phyloP scores from a whole-genome alignment of 164 flowering plant species.

The Tetrastigma voinierianum region DNA sequence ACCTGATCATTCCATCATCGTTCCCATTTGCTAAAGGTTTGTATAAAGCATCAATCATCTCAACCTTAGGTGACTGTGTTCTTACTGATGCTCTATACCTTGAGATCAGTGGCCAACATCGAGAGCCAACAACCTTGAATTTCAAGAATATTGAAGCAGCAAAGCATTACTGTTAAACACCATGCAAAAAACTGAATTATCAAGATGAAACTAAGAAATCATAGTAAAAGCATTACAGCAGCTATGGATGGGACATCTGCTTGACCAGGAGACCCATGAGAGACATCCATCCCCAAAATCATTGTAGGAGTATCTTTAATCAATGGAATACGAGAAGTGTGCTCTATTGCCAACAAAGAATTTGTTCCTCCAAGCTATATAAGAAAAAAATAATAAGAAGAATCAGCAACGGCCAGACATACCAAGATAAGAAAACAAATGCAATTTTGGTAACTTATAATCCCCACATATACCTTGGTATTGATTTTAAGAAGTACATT shows the following conservation, averaged over 20 bases:
- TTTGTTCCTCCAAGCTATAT: constrained; percentile 80
- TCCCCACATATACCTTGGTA: constrained; percentile 57
- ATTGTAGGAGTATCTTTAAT: constrained; percentile 64
- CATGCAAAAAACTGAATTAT: not conserved
- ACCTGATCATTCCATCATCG: constrained; percentile 93
- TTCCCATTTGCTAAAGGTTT: constrained; percentile 47
- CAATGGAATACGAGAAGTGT: constrained; percentile 47
- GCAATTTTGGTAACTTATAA: not conserved
- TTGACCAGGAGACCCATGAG: constrained; percentile 82
- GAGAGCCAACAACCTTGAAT: constrained; percentile 80
- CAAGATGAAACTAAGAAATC: not conserved
- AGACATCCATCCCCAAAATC: constrained; percentile 91
- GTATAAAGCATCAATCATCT: constrained; percentile 61
- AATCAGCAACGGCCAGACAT: not conserved
- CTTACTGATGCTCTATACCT: constrained; percentile 74
- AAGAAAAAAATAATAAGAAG: constrained; percentile 1
- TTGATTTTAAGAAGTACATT: constrained; percentile 89
- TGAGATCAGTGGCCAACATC: constrained; percentile 81
- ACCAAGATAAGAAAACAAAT: not conserved
- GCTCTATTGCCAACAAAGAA: constrained; percentile 71
- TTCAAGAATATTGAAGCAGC: constrained; percentile 1
- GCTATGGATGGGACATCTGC: constrained; percentile 77
- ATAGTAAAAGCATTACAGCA: constrained; percentile 42
- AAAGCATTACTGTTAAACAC: not conserved
- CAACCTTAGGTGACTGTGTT: constrained; percentile 59